Conservation (phyloP, 2,329 filamentous ascomycete species). For the Gnomoniopsis sp. region DNA sequence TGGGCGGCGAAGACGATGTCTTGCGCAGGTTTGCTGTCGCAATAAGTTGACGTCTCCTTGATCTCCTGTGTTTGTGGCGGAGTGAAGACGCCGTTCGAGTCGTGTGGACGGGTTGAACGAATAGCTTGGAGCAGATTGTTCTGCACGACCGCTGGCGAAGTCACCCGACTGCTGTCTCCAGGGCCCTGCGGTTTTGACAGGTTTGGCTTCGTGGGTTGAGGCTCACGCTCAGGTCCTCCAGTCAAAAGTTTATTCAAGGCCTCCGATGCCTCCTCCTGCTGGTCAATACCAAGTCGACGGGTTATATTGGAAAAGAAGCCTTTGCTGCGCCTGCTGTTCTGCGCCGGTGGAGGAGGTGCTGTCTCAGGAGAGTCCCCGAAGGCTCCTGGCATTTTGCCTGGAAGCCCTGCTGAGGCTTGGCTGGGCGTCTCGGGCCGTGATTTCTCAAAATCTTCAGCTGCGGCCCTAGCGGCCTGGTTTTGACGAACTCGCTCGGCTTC, state of each 20-base stretch:
- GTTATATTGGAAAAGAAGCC: slow-evolving; percentile 68
- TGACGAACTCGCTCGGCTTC: slow-evolving; percentile 47
- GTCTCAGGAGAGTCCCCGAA: slow-evolving; percentile 65
- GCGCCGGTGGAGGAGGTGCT: slow-evolving; percentile 25
- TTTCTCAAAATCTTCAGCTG: slow-evolving; percentile 31
- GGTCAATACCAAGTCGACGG: slow-evolving; percentile 65
- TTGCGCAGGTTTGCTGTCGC: slow-evolving; percentile 71
- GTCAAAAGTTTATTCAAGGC: slow-evolving; percentile 42
- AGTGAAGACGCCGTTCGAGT: slow-evolving; percentile 69
- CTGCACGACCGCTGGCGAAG: slow-evolving; percentile 58
- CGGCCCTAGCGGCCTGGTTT: slow-evolving; percentile 35
- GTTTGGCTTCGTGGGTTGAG: slow-evolving; percentile 9
- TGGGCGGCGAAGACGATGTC: slow-evolving; percentile 70
- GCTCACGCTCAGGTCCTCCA: slow-evolving; percentile 24
- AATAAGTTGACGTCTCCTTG: slow-evolving; percentile 82
- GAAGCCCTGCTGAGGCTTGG: slow-evolving; percentile 61
- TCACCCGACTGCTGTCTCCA: slow-evolving; percentile 51
- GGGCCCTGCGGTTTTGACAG: slow-evolving; percentile 10
- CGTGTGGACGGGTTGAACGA: slow-evolving; percentile 72
- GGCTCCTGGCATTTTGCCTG: slow-evolving; percentile 68
- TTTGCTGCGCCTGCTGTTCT: slow-evolving; percentile 41
- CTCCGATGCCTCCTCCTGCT: slow-evolving; percentile 39
- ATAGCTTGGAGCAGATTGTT: slow-evolving; percentile 76
- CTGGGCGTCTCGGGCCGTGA: slow-evolving; percentile 64
- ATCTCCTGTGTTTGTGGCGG: slow-evolving; percentile 69